These are phyloP conservation scores for Cyberlindnera xishuangbannaensis DNA, from an alignment of 805 yeast species.

Conservation along the genomic window DNA sequence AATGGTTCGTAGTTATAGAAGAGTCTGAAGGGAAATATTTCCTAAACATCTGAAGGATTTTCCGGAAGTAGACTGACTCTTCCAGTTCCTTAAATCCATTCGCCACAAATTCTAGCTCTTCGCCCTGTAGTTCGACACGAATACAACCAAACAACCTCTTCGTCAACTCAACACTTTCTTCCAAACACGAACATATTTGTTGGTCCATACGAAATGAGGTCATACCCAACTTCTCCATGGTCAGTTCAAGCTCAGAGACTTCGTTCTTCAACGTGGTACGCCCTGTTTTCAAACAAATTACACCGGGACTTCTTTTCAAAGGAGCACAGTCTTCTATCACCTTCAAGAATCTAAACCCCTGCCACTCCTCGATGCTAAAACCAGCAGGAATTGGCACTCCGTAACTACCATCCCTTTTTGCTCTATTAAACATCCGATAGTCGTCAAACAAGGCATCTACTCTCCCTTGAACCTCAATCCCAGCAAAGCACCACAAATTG, in stretches of 20 bases:
- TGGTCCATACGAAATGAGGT: neutral
- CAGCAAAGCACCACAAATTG: constrained; percentile 3
- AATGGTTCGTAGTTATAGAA: too few relatives aligned
- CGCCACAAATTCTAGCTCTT: neutral
- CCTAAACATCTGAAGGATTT: neutral
- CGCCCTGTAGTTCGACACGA: constrained; percentile 1
- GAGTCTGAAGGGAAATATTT: neutral
- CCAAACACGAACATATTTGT: neutral
- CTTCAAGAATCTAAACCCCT: constrained; percentile 1
- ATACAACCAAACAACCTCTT: constrained; percentile 2
- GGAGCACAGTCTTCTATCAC: constrained; percentile 1
- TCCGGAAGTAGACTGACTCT: constrained; percentile 1
- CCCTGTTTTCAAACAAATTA: constrained; percentile 3
- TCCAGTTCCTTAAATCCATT: neutral
- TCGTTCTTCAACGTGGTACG: neutral
- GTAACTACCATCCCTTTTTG: neutral
- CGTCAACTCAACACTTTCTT: constrained; percentile 3
- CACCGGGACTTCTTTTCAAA: neutral
- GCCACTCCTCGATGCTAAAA: constrained; percentile 4
- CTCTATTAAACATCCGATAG: neutral
- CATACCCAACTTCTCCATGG: constrained; percentile 6
- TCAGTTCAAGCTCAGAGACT: constrained; percentile 2
- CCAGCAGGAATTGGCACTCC: constrained; percentile 4
- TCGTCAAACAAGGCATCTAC: neutral
- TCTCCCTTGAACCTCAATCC: neutral